Evolutionary conservation across 768 basidiomycete species (phyloP), one percentile per base, ranked within the genome.

Genomic region (Tubosaeta sp.): DNA sequence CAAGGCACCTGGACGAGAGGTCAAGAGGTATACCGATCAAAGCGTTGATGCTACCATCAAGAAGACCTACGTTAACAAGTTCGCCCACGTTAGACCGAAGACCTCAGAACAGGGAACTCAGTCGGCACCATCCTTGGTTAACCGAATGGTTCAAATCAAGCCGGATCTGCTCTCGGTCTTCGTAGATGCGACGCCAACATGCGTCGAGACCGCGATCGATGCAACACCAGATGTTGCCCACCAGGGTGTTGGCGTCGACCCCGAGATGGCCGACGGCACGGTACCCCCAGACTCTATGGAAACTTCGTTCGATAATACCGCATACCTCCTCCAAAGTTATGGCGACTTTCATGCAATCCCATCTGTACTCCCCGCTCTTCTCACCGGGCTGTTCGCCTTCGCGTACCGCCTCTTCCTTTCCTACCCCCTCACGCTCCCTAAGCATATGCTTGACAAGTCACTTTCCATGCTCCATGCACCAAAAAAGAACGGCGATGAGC

Each of bases 11-110:
- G 54, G 64, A 53, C 47, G 48, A 38, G 59, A 57, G 46, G 47
- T 46, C 16, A 54, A 43, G 34, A 48, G 55, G 59, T 17, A 68
- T 37, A 59, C 57, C 39, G 75, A 80, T 34, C 74, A 74, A 63
- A 69, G 64, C 31, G 70, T 88, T 38, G 82, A 84, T 45, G 84
- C 83, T 17, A 77, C 76, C 7, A 74, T 78, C 26, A 67, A 62
- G 35, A 71, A 71, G 52, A 54, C 61, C 19, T 71, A 69, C 17
- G 66, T 68, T 17, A 72, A 79, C 51, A 65, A 72, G 26, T 75
- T 67, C 45, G 70, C 78, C 34, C 70, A 73, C 25, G 79, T 71
- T 26, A 63, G 61, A 45, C 76, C 76, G 35, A 65, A 69, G 51
- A 70, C 61, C 9, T 53, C 49, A 4, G 71, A 75, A 49, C 62